Evolutionary conservation across 2,329 filamentous ascomycete genomes (phyloP).

Genomic region (Colletotrichum sp.): DNA sequence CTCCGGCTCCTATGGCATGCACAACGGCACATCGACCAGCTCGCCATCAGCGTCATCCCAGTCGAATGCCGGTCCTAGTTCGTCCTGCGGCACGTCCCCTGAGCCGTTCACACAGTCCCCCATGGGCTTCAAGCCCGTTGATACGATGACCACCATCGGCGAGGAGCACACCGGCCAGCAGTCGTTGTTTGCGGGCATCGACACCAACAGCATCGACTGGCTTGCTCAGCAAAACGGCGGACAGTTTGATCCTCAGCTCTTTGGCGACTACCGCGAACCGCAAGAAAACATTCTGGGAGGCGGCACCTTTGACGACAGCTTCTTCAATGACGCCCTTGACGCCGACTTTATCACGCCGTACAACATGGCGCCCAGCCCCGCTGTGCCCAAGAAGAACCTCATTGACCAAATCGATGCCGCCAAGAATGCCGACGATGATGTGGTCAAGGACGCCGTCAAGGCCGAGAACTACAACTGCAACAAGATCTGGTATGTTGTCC

Average conservation of each 20-base stretch:
- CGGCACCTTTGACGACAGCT: constrained; percentile 72
- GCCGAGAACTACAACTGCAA: constrained; percentile 78
- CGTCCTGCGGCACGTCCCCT: constrained; percentile 78
- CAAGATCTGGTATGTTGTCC: constrained; percentile 81
- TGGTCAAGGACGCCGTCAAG: constrained; percentile 39
- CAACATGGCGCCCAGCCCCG: constrained; percentile 63
- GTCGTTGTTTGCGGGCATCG: constrained; percentile 44
- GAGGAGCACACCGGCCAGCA: constrained; percentile 57
- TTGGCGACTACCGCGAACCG: constrained; percentile 90
- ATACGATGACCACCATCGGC: constrained; percentile 68
- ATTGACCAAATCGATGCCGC: constrained; percentile 79
- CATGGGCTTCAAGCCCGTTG: constrained; percentile 65
- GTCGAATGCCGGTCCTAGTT: constrained; percentile 63
- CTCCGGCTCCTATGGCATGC: constrained; percentile 51
- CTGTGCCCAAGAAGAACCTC: constrained; percentile 68
- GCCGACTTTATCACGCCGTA: constrained; percentile 83
- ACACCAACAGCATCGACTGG: constrained; percentile 71
- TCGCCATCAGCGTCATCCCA: constrained; percentile 70
- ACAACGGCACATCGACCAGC: constrained; percentile 60
- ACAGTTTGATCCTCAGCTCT: constrained; percentile 89
- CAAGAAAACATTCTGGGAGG: constrained; percentile 78
- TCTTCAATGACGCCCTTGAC: constrained; percentile 80
- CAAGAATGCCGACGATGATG: constrained; percentile 73
- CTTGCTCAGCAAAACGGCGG: constrained; percentile 81
- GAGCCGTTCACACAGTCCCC: constrained; percentile 78